These are phyloP conservation scores for Piedraia hortae DNA, from an alignment of 2,329 filamentous ascomycete species.

Conservation along the genomic window DNA sequence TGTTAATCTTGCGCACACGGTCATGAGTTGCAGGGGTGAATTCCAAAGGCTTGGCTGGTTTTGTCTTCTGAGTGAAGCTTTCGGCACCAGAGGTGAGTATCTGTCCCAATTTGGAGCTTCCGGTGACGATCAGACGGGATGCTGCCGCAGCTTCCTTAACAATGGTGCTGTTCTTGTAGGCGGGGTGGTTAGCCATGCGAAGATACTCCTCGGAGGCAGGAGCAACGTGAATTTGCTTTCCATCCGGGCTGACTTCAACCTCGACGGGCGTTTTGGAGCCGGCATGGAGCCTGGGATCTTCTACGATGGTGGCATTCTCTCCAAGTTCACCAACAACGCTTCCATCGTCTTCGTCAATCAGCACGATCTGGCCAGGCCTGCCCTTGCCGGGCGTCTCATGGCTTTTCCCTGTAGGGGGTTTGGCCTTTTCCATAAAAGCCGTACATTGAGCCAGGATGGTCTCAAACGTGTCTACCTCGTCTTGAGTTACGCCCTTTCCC, in stretches of 20 bases:
- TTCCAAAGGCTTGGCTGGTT: constrained; percentile 59
- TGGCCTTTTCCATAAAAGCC: constrained; percentile 66
- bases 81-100: constrained; percentile 53
- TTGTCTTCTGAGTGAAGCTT: constrained; percentile 51
- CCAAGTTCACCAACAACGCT: constrained; percentile 80
- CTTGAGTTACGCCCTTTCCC: constrained; percentile 51
- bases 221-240: constrained; percentile 38
- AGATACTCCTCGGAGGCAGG: constrained; percentile 45
- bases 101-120: constrained; percentile 52
- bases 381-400: constrained; percentile 19
- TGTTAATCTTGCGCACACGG: constrained; percentile 68
- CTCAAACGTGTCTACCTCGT: constrained; percentile 89
- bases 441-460: constrained; percentile 96
- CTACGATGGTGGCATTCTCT: constrained; percentile 53
- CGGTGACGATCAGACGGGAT: constrained; percentile 75
- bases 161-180: constrained; percentile 67
- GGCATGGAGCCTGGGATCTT: constrained; percentile 45
- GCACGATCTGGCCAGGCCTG: constrained; percentile 45
- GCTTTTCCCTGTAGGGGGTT: too few species aligned
- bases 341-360: constrained; percentile 87
- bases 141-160: constrained; percentile 70
- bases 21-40: constrained; percentile 68
- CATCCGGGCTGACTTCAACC: constrained; percentile 43
- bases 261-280: constrained; percentile 85
- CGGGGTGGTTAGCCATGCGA: constrained; percentile 54